Conservation (phyloP, 179 eudicot genomes). For the Nepenthes alata region DNA sequence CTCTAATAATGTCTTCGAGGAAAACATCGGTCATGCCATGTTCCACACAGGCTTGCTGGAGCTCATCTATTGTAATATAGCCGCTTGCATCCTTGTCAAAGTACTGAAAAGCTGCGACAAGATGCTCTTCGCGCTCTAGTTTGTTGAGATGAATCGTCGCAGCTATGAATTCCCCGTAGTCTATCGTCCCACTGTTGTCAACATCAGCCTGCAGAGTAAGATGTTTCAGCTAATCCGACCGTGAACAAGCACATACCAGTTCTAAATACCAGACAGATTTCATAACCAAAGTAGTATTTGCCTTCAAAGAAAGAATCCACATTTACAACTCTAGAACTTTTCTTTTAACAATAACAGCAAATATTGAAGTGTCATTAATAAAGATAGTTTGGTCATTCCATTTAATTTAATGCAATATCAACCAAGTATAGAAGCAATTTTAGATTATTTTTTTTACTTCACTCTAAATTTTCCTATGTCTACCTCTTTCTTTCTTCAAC, state of each 20-base stretch:
- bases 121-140: slow-evolving; percentile 46
- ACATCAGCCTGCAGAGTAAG: slow-evolving; percentile 63
- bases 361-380: too few species aligned
- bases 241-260: not conserved
- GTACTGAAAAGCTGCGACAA: slow-evolving; percentile 40
- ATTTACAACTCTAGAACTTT: too few species aligned
- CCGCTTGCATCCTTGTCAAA: slow-evolving; percentile 81
- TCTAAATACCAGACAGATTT: too few species aligned
- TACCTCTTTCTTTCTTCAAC: too few species aligned
- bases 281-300: too few species aligned
- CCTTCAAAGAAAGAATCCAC: too few species aligned
- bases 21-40: slow-evolving; percentile 55
- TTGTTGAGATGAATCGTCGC: slow-evolving; percentile 45
- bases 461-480: too few species aligned
- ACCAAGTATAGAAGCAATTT: too few species aligned
- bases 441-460: too few species aligned
- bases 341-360: too few species aligned
- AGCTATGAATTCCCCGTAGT: slow-evolving; percentile 46
- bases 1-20: slow-evolving; percentile 67
- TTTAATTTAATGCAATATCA: too few species aligned
- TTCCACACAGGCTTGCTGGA: slow-evolving; percentile 72
- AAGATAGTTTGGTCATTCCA: too few species aligned
- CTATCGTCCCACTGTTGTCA: slow-evolving; percentile 75
- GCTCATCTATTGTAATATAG: slow-evolving; percentile 78
- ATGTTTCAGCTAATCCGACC: slow-evolving; percentile 10